A percentile compares a stretch with the other conserved stretches of the same genome.
These are phyloP conservation scores for Dunaliella salina DNA, from an alignment of 163 green algal genomes.

Conservation along the genomic window DNA sequence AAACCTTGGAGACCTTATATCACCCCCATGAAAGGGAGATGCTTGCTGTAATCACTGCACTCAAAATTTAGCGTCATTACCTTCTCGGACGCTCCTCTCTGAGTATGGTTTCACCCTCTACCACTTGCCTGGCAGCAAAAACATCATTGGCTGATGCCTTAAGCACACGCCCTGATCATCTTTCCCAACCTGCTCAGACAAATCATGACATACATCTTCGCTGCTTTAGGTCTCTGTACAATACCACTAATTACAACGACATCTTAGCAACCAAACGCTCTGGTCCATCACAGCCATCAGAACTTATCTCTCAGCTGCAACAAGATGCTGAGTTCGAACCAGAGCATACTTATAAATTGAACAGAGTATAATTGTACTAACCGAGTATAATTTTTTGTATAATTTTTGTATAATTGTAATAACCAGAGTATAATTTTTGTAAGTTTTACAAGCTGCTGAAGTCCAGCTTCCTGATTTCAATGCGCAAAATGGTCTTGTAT, in stretches of 20 bases:
- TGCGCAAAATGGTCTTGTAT: not conserved
- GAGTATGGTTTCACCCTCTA: constrained; percentile 7
- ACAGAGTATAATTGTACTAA: not conserved
- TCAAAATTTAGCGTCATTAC: not conserved
- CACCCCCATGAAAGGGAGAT: constrained; percentile 13
- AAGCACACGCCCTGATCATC: not conserved
- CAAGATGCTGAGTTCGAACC: not conserved
- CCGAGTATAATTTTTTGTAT: no score
- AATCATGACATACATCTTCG: not conserved
- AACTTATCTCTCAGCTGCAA: not conserved
- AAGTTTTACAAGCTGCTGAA: not conserved
- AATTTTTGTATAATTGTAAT: no score
- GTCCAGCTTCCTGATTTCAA: not conserved
- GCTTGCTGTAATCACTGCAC: constrained; percentile 2
- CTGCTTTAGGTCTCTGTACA: not conserved
- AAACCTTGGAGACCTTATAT: constrained; percentile 12
- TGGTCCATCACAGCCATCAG: not conserved
- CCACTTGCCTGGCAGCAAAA: no score
- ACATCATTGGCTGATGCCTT: constrained; percentile 19
- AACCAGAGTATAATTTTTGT: no score
- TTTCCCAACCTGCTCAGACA: not conserved
- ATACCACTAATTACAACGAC: not conserved
- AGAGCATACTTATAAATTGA: no score
- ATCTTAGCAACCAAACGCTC: not conserved
- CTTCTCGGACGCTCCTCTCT: constrained; percentile 12